Evolutionary conservation across 1,284 basidiomycete species (phyloP).

Genomic region (Melampsora larici-populina): DNA sequence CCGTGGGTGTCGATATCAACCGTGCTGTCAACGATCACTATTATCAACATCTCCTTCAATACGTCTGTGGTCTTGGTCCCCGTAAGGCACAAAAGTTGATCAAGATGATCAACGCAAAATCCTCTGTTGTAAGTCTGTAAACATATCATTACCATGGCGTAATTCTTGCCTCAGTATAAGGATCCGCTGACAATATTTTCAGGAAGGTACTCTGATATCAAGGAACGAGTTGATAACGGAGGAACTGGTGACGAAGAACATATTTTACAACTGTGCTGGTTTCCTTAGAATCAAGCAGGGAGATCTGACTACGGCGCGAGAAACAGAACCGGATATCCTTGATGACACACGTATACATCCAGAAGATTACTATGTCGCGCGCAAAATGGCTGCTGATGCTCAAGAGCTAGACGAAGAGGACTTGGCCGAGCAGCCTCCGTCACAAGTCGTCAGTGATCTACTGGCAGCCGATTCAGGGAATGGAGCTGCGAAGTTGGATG

Average conservation of each 20-base stretch:
- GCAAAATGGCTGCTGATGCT: constrained; percentile 98
- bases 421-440: constrained; percentile 69
- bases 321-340: constrained; percentile 74
- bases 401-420: constrained; percentile 94
- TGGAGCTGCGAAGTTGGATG: constrained; percentile 75
- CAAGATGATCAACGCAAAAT: constrained; percentile 72
- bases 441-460: constrained; percentile 72
- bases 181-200: constrained; percentile 14
- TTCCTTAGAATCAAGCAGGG: constrained; percentile 84
- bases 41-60: constrained; percentile 80
- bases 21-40: constrained; percentile 80
- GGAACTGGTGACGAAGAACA: constrained; percentile 68
- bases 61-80: constrained; percentile 88
- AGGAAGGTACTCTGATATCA: constrained; percentile 80
- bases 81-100: constrained; percentile 85
- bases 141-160: constrained; percentile 45
- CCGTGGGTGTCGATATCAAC: constrained; percentile 93
- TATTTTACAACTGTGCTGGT: constrained; percentile 83
- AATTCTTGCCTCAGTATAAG: constrained; percentile 47
- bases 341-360: constrained; percentile 96
- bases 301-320: constrained; percentile 62
- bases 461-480: constrained; percentile 69
- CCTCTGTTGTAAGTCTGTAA: constrained; percentile 54
- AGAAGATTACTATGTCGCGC: constrained; percentile 94
- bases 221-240: constrained; percentile 79